phyloP scores from a whole-genome alignment of 192 early-diverging fungal species.

The Coemansia sp. region DNA sequence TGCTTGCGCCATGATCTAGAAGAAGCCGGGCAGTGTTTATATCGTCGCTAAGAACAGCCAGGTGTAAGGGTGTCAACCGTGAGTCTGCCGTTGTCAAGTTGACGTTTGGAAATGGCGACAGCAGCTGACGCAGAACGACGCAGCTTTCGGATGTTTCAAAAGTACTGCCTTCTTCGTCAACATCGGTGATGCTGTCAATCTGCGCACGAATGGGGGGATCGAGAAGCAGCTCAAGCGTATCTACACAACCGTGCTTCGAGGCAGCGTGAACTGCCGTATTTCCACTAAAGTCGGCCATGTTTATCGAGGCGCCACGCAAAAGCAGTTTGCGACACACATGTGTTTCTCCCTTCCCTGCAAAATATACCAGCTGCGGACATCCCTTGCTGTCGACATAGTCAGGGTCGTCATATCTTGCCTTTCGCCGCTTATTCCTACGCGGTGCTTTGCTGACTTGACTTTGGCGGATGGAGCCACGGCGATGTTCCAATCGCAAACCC shows the following conservation, averaged over 20 bases:
- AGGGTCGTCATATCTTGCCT: conserved; percentile 29
- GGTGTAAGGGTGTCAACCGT: conserved; percentile 44
- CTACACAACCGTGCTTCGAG: conserved; percentile 23
- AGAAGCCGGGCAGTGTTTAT: conserved; percentile 30
- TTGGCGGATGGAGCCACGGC: not conserved
- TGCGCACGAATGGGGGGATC: conserved; percentile 29
- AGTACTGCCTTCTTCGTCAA: conserved; percentile 8
- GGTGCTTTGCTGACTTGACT: conserved; percentile 4
- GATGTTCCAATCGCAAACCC: not conserved
- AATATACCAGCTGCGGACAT: conserved; percentile 46
- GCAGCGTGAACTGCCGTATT: conserved; percentile 49
- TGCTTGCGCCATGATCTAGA: conserved; percentile 38
- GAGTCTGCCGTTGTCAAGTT: conserved; percentile 24
- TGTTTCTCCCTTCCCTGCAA: conserved; percentile 43
- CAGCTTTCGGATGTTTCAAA: conserved; percentile 19
- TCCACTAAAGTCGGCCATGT: conserved; percentile 30
- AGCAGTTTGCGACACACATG: conserved; percentile 37
- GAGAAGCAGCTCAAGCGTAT: conserved; percentile 35
- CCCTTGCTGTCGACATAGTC: conserved; percentile 30
- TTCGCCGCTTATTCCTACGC: conserved; percentile 33
- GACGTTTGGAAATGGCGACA: conserved; percentile 43
- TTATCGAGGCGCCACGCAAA: conserved; percentile 35
- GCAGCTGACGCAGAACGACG: conserved; percentile 24
- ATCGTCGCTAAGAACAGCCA: conserved; percentile 32
- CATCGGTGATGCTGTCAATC: not conserved